These are phyloP conservation scores for Beauveria brongniartii DNA, from an alignment of 2,329 filamentous ascomycete species.

Conservation along the genomic window DNA sequence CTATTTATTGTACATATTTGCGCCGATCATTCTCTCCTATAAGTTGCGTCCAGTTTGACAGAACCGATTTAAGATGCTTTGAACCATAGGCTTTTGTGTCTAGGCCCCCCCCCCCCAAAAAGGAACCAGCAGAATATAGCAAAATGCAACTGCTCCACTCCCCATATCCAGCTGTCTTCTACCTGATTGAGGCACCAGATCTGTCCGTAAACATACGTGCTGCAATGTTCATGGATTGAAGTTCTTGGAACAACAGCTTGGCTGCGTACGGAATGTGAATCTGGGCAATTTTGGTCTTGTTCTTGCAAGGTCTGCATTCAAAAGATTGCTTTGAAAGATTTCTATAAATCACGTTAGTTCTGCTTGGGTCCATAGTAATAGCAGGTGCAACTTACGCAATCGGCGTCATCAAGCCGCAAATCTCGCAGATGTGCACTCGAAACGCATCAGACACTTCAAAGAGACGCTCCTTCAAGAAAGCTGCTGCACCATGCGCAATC, in stretches of 20 bases:
- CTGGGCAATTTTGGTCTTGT: conserved; percentile 98
- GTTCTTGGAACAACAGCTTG: conserved; percentile 96
- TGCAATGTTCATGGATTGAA: conserved; percentile 97
- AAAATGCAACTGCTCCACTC: not conserved
- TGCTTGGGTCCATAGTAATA: not conserved
- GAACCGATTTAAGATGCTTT: not conserved
- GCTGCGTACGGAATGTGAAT: conserved; percentile 97
- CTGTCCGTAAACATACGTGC: conserved; percentile 92
- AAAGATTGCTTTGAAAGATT: conserved; percentile 94
- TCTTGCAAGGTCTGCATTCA: conserved; percentile 95
- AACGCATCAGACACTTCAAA: conserved; percentile 98
- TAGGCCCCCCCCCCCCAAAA: not conserved
- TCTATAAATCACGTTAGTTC: conserved; percentile 40
- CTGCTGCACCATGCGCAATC: conserved; percentile 97
- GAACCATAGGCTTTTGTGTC: not conserved
- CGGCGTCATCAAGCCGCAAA: conserved; percentile 97
- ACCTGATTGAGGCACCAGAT: conserved; percentile 66
- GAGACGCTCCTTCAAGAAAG: conserved; percentile 93
- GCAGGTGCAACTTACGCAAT: conserved; percentile 70
- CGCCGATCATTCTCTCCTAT: not conserved
- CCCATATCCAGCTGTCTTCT: conserved; percentile 15
- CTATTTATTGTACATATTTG: conserved; percentile 3
- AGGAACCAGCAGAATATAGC: not conserved
- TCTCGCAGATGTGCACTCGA: conserved; percentile 95
- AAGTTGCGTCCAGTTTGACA: not conserved